Evolutionary conservation across 1,284 basidiomycete species (phyloP).

Genomic region (Tilletia walkeri): DNA sequence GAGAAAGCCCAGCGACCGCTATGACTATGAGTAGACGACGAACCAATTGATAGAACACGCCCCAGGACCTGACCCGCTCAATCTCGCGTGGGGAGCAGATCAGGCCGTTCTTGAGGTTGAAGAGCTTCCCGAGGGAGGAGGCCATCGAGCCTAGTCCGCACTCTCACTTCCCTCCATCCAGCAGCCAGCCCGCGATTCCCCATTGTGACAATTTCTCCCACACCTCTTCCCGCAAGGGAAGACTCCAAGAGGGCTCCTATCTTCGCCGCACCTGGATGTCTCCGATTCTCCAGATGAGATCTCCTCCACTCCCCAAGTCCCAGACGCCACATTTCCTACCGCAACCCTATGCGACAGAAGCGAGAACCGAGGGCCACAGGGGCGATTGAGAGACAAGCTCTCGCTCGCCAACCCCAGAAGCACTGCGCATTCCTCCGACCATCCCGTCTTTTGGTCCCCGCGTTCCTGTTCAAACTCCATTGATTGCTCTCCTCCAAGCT

Average conservation of each 20-base stretch:
- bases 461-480: too few species aligned
- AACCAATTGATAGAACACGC: not conserved
- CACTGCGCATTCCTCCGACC: too few species aligned
- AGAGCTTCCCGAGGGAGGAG: not conserved
- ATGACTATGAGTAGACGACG: constrained; percentile 19
- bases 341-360: not conserved
- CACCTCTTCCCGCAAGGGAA: not conserved
- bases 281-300: not conserved
- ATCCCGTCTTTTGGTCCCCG: too few species aligned
- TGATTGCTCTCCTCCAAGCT: too few species aligned
- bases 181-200: not conserved
- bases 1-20: constrained; percentile 14
- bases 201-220: not conserved
- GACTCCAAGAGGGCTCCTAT: constrained; percentile 7
- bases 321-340: not conserved
- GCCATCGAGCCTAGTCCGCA: not conserved
- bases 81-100: constrained; percentile 9
- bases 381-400: too few species aligned
- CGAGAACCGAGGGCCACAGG: too few species aligned
- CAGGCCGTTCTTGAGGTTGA: not conserved
- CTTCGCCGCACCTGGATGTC: not conserved
- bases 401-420: too few species aligned
- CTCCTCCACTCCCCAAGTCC: not conserved
- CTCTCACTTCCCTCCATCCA: not conserved
- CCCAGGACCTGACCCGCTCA: not conserved